phyloP scores from a whole-genome alignment of 441 rosid genomes.

The Mallotus japonicus region DNA sequence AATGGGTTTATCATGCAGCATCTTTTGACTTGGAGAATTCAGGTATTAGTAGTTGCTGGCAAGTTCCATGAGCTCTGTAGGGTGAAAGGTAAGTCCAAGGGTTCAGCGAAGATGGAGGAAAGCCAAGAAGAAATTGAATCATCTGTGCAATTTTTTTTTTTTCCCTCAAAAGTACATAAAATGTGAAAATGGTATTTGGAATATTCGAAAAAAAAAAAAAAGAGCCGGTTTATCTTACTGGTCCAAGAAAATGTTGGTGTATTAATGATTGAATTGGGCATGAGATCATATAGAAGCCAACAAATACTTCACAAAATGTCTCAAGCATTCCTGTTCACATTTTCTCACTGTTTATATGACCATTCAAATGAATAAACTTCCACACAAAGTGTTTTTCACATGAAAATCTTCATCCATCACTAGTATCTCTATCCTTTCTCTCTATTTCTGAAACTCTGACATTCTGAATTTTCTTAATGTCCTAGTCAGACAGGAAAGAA shows the following conservation, averaged over 20 bases:
- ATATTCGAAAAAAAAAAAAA: background rate
- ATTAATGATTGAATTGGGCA: background rate
- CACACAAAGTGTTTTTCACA: background rate
- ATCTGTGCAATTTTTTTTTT: background rate
- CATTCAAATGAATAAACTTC: background rate
- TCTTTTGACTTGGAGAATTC: background rate
- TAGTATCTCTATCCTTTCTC: too few species aligned
- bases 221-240: background rate
- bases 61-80: background rate
- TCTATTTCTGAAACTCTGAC: background rate
- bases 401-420: background rate
- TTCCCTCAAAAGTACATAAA: background rate
- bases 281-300: background rate
- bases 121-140: background rate
- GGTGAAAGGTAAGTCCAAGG: background rate
- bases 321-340: background rate
- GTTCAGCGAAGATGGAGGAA: too few species aligned
- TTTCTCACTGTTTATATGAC: background rate
- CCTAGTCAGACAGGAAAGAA: background rate
- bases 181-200: background rate
- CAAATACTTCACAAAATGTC: background rate
- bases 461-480: background rate
- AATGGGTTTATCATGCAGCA: constrained; percentile 1
- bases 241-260: background rate
- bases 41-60: background rate